phyloP scores from a whole-genome alignment of 2,329 filamentous ascomycete genomes.

The Talaromyces funiculosus region DNA sequence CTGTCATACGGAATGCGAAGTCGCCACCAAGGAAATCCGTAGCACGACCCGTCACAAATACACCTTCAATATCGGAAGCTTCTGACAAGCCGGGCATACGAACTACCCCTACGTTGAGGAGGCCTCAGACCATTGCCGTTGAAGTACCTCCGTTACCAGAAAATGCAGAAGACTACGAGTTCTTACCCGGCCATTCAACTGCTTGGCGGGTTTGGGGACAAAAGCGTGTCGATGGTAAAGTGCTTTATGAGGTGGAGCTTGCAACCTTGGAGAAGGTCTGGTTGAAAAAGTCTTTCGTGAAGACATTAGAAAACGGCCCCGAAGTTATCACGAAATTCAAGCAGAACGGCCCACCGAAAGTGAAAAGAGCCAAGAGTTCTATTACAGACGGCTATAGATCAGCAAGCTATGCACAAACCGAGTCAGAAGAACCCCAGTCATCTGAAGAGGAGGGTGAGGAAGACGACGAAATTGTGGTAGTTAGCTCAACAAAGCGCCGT shows the following conservation, averaged over 20 bases:
- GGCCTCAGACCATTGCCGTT: conserved; percentile 19
- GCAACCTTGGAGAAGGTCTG: conserved; percentile 31
- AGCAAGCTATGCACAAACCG: conserved; percentile 10
- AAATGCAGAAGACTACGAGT: conserved; percentile 33
- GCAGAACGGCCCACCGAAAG: conserved; percentile 11
- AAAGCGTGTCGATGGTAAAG: conserved; percentile 17
- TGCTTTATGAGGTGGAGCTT: conserved; percentile 29
- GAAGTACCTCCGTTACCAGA: conserved; percentile 25
- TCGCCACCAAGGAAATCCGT: background rate
- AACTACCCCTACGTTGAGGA: background rate
- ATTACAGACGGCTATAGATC: background rate
- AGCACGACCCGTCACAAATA: background rate
- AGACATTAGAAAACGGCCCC: conserved; percentile 25
- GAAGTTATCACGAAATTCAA: conserved; percentile 23
- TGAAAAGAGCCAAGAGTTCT: background rate
- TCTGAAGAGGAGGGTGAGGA: conserved; percentile 12
- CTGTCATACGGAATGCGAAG: background rate
- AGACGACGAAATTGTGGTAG: background rate
- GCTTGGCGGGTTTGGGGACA: conserved; percentile 29
- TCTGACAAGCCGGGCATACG: background rate
- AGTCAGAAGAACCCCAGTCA: conserved; percentile 13
- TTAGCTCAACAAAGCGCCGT: background rate
- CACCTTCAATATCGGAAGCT: background rate
- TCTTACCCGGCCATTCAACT: conserved; percentile 35
- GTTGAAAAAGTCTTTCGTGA: conserved; percentile 25